phyloP scores from a whole-genome alignment of 202 grass and related monocot species.

The Zizania palustris region DNA sequence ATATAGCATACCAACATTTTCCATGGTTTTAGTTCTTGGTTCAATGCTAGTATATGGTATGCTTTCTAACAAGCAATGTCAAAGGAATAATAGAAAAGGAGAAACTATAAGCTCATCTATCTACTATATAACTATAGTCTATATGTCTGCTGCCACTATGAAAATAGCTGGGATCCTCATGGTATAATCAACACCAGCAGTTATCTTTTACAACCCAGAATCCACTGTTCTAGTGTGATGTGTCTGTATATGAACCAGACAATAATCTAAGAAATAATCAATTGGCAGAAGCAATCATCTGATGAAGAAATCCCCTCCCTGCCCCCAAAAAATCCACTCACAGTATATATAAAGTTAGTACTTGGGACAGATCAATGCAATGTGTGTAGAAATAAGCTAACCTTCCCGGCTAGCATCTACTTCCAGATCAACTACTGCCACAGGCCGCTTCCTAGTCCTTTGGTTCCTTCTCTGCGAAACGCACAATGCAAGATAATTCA shows the following conservation, averaged over 20 bases:
- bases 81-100: slow-evolving; percentile 18
- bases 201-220: slow-evolving; percentile 14
- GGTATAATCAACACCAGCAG: not conserved
- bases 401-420: slow-evolving; percentile 38
- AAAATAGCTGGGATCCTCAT: not conserved
- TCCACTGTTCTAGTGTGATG: not conserved
- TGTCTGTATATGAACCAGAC: slow-evolving; percentile 18
- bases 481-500: slow-evolving; percentile 23
- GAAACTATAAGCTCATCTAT: not conserved
- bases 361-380: not conserved
- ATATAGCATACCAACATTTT: not conserved
- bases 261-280: not conserved
- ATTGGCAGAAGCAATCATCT: not conserved
- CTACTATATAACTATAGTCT: slow-evolving; percentile 6
- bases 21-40: slow-evolving; percentile 4
- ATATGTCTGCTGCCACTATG: not conserved
- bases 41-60: not conserved
- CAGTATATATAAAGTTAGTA: not conserved
- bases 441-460: slow-evolving; percentile 37
- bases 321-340: not conserved
- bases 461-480: slow-evolving; percentile 56
- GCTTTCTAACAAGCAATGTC: not conserved
- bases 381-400: slow-evolving; percentile 31
- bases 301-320: slow-evolving; percentile 8
- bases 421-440: slow-evolving; percentile 54